phyloP scores from a whole-genome alignment of 1,139 yeast genomes.

The Nakaseomyces glabratus region DNA sequence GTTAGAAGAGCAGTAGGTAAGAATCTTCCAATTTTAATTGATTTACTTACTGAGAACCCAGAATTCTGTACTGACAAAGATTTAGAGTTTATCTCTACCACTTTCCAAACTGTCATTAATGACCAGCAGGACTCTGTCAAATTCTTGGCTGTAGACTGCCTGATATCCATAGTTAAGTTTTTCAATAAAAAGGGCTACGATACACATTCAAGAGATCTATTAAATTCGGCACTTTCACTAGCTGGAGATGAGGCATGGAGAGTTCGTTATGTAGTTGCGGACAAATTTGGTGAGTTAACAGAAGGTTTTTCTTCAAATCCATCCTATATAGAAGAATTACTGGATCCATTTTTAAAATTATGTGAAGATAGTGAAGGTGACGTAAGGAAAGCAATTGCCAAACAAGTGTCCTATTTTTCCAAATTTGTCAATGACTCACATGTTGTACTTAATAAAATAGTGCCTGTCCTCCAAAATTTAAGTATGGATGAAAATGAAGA shows the following conservation, averaged over 20 bases:
- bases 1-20: constrained; percentile 92
- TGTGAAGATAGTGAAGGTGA: constrained; percentile 95
- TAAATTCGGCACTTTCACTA: constrained; percentile 54
- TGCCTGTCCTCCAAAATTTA: constrained; percentile 77
- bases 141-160: constrained; percentile 77
- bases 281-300: constrained; percentile 71
- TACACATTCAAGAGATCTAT: constrained; percentile 52
- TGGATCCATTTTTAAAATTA: constrained; percentile 51
- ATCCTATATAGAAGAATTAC: constrained; percentile 49
- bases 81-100: constrained; percentile 67
- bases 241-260: constrained; percentile 94
- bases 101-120: constrained; percentile 70
- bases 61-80: constrained; percentile 39
- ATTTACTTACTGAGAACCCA: constrained; percentile 41
- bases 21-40: constrained; percentile 64
- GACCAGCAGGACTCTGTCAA: constrained; percentile 96
- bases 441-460: constrained; percentile 56
- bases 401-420: constrained; percentile 80
- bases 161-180: constrained; percentile 61
- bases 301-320: constrained; percentile 44
- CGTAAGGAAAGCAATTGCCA: constrained; percentile 89
- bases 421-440: constrained; percentile 39
- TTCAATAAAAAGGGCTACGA: constrained; percentile 50
- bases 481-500: constrained; percentile 88
- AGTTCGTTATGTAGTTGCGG: constrained; percentile 96